phyloP scores from a whole-genome alignment of 306 rosid genomes.

The Mimosa pudica region DNA sequence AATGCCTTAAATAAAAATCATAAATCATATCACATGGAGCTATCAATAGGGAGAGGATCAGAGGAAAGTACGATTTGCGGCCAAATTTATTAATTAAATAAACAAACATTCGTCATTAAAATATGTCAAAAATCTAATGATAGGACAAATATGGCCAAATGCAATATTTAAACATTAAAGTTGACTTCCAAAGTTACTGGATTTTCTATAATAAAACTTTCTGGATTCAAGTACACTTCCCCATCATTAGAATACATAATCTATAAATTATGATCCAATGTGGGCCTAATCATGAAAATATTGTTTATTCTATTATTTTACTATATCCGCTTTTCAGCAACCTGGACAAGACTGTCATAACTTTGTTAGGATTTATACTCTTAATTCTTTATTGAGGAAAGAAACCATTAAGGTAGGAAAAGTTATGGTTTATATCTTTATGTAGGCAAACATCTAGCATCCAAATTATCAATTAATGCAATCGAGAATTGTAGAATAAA shows the following conservation, averaged over 20 bases:
- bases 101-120: not conserved
- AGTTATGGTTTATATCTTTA: not conserved
- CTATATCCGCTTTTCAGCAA: not conserved
- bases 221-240: conserved; percentile 14
- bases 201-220: not conserved
- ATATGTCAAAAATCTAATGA: not conserved
- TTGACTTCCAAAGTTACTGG: conserved; percentile 19
- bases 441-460: not conserved
- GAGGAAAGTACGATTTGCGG: not conserved
- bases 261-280: conserved; percentile 31
- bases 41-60: not conserved
- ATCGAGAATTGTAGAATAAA: too few relatives aligned
- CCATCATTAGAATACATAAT: conserved; percentile 35
- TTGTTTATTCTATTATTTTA: not conserved
- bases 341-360: not conserved
- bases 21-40: not conserved
- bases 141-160: conserved; percentile 27
- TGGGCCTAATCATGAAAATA: conserved; percentile 31
- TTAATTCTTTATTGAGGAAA: not conserved
- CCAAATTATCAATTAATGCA: not conserved
- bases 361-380: not conserved
- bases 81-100: not conserved
- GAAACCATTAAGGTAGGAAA: not conserved
- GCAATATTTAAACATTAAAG: conserved; percentile 23
- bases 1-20: not conserved